These are phyloP conservation scores for Phaseolus coccineus DNA, from an alignment of 331 rosid species.

Conservation along the genomic window DNA sequence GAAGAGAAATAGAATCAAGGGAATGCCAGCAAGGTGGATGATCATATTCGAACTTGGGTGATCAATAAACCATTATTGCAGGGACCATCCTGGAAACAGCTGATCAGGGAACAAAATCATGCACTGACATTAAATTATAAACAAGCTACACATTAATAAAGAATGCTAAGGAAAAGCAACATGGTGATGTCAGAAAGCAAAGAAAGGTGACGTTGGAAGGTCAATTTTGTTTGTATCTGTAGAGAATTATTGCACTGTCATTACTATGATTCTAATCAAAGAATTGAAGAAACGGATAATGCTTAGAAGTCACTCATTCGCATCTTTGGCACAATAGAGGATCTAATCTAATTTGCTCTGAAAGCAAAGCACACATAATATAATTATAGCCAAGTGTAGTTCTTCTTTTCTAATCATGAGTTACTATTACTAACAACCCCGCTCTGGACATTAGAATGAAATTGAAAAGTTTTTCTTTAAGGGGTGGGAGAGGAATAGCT, in stretches of 20 bases:
- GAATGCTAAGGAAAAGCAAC: slow-evolving; percentile 13
- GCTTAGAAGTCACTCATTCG: slow-evolving; percentile 77
- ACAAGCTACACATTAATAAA: slow-evolving; percentile 19
- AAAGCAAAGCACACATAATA: slow-evolving; percentile 50
- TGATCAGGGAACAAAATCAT: slow-evolving; percentile 46
- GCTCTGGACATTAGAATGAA: slow-evolving; percentile 31
- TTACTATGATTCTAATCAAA: slow-evolving; percentile 52
- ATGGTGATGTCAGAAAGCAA: slow-evolving; percentile 9
- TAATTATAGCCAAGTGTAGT: slow-evolving; percentile 19
- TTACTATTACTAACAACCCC: slow-evolving; percentile 40
- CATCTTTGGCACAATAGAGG: slow-evolving; percentile 41
- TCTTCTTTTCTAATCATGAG: slow-evolving; percentile 43
- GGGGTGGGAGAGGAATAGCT: neutral
- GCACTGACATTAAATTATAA: slow-evolving; percentile 35
- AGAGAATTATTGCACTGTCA: slow-evolving; percentile 40
- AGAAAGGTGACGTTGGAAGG: slow-evolving; percentile 53
- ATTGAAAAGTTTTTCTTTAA: neutral
- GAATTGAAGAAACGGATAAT: slow-evolving; percentile 45
- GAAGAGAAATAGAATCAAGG: slow-evolving; percentile 23
- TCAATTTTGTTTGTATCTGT: slow-evolving; percentile 59
- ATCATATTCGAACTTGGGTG: slow-evolving; percentile 13
- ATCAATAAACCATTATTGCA: slow-evolving; percentile 48
- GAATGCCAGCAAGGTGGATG: slow-evolving; percentile 22
- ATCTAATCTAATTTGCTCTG: slow-evolving; percentile 39
- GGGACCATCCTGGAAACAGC: slow-evolving; percentile 54